phyloP scores from a whole-genome alignment of 2,329 filamentous ascomycete species.

The Neonectria coccinea region DNA sequence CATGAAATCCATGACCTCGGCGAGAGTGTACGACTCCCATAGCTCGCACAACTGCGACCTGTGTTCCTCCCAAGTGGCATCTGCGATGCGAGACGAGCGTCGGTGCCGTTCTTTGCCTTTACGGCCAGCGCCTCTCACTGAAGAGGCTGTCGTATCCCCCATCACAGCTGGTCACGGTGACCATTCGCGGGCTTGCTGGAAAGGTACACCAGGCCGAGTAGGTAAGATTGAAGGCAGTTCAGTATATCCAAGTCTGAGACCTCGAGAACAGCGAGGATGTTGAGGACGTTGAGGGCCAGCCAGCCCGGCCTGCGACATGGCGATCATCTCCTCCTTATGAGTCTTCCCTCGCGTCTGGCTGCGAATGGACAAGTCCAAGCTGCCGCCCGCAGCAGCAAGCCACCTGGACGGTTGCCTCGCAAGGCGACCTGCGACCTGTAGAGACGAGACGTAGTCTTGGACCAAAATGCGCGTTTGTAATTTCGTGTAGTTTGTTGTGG shows the following conservation, averaged over 20 bases:
- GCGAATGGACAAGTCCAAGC: conserved; percentile 1
- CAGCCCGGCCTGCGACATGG: background rate
- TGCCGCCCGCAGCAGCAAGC: background rate
- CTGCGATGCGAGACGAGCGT: conserved; percentile 41
- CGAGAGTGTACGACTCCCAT: conserved; percentile 39
- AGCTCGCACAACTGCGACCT: conserved; percentile 37
- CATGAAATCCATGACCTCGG: conserved; percentile 39
- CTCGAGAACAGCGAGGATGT: background rate
- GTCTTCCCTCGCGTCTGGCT: background rate
- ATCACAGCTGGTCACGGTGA: background rate
- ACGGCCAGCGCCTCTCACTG: conserved; percentile 19
- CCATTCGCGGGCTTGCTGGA: background rate
- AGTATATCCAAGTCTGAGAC: background rate
- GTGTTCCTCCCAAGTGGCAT: conserved; percentile 38
- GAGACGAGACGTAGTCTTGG: conserved; percentile 2
- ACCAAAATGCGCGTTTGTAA: conserved; percentile 24
- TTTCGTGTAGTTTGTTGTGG: conserved; percentile 11
- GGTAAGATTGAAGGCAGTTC: background rate
- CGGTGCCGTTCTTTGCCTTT: conserved; percentile 23
- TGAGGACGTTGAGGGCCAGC: background rate
- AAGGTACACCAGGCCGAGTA: background rate
- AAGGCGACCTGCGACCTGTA: conserved; percentile 18
- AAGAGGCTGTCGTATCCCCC: conserved; percentile 15
- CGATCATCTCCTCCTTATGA: background rate
- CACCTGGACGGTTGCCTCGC: conserved; percentile 9